Conservation (phyloP, 2,329 filamentous ascomycete species). For the Aspergillus japonicus region DNA sequence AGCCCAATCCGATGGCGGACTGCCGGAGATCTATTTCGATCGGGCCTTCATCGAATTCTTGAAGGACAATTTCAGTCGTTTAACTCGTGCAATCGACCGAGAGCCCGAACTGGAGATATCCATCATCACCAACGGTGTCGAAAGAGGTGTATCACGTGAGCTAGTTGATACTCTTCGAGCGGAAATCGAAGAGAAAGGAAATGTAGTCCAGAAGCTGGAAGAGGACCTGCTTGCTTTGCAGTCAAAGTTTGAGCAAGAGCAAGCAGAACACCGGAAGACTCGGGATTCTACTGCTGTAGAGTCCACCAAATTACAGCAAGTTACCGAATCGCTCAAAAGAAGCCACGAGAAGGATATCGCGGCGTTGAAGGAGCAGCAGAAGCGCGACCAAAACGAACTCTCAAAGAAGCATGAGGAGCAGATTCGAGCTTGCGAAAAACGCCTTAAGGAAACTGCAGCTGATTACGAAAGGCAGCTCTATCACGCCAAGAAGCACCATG, state of each 20-base stretch:
- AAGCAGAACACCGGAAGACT: constrained; percentile 67
- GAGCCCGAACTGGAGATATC: constrained; percentile 86
- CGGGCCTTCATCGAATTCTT: constrained; percentile 86
- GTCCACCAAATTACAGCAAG: constrained; percentile 58
- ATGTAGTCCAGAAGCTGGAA: constrained; percentile 58
- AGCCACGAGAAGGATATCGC: constrained; percentile 67
- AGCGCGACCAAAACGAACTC: constrained; percentile 41
- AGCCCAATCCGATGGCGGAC: constrained; percentile 50
- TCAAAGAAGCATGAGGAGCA: constrained; percentile 47
- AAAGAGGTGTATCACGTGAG: constrained; percentile 91
- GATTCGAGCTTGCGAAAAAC: constrained; percentile 48
- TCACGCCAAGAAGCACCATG: constrained; percentile 45
- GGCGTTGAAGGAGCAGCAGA: constrained; percentile 53
- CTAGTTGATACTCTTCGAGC: constrained; percentile 80
- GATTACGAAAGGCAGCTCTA: constrained; percentile 43
- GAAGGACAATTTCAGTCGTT: constrained; percentile 89
- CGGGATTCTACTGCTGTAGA: constrained; percentile 60
- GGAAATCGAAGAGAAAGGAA: constrained; percentile 72
- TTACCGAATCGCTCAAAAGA: constrained; percentile 69
- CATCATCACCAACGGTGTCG: constrained; percentile 72
- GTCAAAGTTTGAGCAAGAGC: constrained; percentile 65
- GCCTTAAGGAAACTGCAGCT: constrained; percentile 45
- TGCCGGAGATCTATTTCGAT: constrained; percentile 84
- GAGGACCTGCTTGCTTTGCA: constrained; percentile 55
- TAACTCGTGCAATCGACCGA: constrained; percentile 81